Conservation (phyloP, 345 rosid species). For the Lepidium didymum region DNA sequence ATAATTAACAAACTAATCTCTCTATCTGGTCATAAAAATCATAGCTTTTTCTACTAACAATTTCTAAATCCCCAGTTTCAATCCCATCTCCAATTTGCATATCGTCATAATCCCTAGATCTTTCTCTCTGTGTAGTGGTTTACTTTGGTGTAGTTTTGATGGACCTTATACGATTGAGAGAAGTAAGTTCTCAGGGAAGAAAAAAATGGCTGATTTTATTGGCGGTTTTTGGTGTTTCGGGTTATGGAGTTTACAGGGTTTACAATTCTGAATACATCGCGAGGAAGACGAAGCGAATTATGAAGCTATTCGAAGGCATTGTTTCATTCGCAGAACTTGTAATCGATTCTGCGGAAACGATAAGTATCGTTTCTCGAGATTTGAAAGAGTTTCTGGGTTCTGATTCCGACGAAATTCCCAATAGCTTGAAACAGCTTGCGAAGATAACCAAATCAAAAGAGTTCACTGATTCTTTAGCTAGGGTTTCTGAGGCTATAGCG, state of each 20-base stretch:
- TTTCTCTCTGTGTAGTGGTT: background rate
- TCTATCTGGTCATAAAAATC: background rate
- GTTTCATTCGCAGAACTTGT: constrained; percentile 57
- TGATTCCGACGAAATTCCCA: constrained; percentile 70
- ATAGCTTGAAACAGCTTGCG: constrained; percentile 69
- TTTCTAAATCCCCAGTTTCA: background rate
- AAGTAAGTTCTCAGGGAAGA: constrained; percentile 37
- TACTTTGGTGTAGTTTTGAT: constrained; percentile 4
- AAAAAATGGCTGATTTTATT: constrained; percentile 53
- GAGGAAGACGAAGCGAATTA: constrained; percentile 51
- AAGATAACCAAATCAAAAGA: constrained; percentile 66
- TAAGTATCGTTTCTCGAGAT: constrained; percentile 54
- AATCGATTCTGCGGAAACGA: constrained; percentile 57
- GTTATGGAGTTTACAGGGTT: constrained; percentile 64
- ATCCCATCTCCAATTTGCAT: background rate
- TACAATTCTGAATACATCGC: constrained; percentile 54
- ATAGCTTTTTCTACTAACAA: background rate
- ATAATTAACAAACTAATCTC: background rate
- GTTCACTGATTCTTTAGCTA: constrained; percentile 49
- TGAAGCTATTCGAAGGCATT: constrained; percentile 43
- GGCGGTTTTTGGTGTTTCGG: constrained; percentile 47
- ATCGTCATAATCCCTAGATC: background rate
- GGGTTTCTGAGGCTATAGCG: constrained; percentile 57
- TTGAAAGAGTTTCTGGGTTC: constrained; percentile 61
- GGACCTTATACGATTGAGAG: constrained; percentile 42